These are phyloP conservation scores for Zychaea mexicana DNA, from an alignment of 371 early-diverging fungal species.

Conservation along the genomic window DNA sequence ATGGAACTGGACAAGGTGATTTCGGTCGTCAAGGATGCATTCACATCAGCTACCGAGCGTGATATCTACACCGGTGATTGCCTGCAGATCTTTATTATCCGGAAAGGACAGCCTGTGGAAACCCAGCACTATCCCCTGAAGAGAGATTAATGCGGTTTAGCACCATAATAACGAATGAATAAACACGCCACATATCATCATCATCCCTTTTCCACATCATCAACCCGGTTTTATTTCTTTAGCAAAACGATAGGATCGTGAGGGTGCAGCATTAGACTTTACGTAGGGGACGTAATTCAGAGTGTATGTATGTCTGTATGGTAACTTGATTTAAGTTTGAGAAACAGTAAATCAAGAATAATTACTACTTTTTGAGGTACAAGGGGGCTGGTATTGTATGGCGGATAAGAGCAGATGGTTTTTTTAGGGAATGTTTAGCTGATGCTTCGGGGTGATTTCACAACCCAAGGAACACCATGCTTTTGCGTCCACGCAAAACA, in stretches of 20 bases:
- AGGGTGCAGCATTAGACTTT: too few relatives aligned
- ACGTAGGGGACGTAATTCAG: too few relatives aligned
- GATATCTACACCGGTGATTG: constrained; percentile 99
- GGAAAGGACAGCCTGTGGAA: constrained; percentile 73
- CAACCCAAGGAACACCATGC: neutral
- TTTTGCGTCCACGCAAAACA: constrained; percentile 30
- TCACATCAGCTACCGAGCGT: constrained; percentile 98
- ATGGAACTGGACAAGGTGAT: constrained; percentile 72
- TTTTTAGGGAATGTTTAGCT: neutral
- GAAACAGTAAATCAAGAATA: too few relatives aligned
- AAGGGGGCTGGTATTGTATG: neutral
- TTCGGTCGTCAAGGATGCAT: constrained; percentile 93
- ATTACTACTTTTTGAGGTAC: too few relatives aligned
- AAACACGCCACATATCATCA: too few relatives aligned
- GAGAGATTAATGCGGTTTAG: constrained; percentile 73
- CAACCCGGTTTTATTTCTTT: too few relatives aligned
- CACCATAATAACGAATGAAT: too few relatives aligned
- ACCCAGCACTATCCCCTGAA: constrained; percentile 76
- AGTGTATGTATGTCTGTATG: too few relatives aligned
- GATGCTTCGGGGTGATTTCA: neutral
- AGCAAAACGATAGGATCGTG: too few relatives aligned
- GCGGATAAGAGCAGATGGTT: neutral
- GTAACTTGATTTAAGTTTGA: too few relatives aligned
- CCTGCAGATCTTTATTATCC: constrained; percentile 93
- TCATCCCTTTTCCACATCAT: too few relatives aligned